Percentiles rank a stretch among this genome's conserved stretches.
These are phyloP conservation scores for Podospora tetraspora DNA, from an alignment of 495 filamentous ascomycete species.

Conservation along the genomic window DNA sequence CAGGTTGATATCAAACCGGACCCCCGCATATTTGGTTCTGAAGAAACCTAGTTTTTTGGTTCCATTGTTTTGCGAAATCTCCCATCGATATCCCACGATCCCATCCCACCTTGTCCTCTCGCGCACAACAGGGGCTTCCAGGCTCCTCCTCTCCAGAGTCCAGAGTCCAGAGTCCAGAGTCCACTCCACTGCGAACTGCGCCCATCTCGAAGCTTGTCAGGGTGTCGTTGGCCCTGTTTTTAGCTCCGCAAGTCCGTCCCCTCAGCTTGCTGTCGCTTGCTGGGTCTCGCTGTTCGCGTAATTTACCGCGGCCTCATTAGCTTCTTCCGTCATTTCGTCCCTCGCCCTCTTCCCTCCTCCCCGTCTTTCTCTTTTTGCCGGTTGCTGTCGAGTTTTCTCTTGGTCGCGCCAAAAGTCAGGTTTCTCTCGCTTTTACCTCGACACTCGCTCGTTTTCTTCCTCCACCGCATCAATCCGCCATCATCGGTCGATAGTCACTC, in stretches of 20 bases:
- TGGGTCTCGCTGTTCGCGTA: constrained; percentile 10
- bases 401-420: constrained; percentile 5
- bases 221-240: constrained; percentile 10
- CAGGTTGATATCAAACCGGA: constrained; percentile 7
- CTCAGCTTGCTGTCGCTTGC: constrained; percentile 3
- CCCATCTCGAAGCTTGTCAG: background rate
- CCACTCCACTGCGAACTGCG: background rate
- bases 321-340: constrained; percentile 24
- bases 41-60: background rate
- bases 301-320: constrained; percentile 15
- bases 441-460: background rate
- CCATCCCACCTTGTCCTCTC: constrained; percentile 1
- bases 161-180: too few species aligned
- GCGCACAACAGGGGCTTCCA: background rate
- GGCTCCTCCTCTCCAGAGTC: background rate
- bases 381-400: constrained; percentile 11
- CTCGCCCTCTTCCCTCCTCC: background rate
- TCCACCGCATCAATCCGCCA: background rate
- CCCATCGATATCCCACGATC: background rate
- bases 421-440: background rate
- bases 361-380: constrained; percentile 6
- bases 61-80: background rate
- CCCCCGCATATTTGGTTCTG: background rate
- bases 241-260: background rate
- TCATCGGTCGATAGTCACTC: constrained; percentile 15